Conservation (phyloP, 1,284 basidiomycete genomes). For the Apiotrichum sp. region DNA sequence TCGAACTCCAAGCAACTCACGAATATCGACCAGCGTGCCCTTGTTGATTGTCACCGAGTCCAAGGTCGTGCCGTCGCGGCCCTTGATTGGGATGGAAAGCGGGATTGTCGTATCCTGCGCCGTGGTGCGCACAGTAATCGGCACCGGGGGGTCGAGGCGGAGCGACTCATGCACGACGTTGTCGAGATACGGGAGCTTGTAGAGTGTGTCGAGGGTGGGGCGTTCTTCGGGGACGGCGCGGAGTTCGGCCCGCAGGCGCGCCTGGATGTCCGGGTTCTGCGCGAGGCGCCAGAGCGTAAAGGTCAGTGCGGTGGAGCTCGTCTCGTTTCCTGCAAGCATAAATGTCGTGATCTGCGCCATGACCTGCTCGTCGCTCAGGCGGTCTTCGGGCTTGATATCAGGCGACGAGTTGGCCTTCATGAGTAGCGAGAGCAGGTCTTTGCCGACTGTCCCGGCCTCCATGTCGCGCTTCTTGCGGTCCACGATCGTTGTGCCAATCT, state of each 20-base stretch:
- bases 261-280: conserved; percentile 53
- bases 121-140: conserved; percentile 50
- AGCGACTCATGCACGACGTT: conserved; percentile 62
- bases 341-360: conserved; percentile 71
- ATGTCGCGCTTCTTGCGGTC: conserved; percentile 3
- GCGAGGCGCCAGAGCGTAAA: conserved; percentile 68
- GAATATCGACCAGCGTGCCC: conserved; percentile 37
- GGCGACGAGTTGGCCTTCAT: conserved; percentile 57
- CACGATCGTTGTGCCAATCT: not conserved
- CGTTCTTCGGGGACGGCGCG: conserved; percentile 16
- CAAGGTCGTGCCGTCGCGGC: conserved; percentile 44
- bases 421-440: conserved; percentile 2
- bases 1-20: conserved; percentile 21
- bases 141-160: conserved; percentile 60
- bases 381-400: conserved; percentile 53
- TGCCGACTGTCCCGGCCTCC: conserved; percentile 44
- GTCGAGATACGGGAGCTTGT: conserved; percentile 54
- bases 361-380: conserved; percentile 60
- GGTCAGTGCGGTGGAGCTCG: conserved; percentile 62
- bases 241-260: conserved; percentile 56
- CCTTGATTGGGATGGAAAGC: conserved; percentile 47
- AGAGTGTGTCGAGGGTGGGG: conserved; percentile 28
- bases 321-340: conserved; percentile 62
- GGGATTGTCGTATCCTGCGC: conserved; percentile 60
- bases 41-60: conserved; percentile 32